Evolutionary conservation across 108 stramenopile species (phyloP), one percentile per base, ranked within the genome.

Genomic region (Aurantiochytrium sp.): DNA sequence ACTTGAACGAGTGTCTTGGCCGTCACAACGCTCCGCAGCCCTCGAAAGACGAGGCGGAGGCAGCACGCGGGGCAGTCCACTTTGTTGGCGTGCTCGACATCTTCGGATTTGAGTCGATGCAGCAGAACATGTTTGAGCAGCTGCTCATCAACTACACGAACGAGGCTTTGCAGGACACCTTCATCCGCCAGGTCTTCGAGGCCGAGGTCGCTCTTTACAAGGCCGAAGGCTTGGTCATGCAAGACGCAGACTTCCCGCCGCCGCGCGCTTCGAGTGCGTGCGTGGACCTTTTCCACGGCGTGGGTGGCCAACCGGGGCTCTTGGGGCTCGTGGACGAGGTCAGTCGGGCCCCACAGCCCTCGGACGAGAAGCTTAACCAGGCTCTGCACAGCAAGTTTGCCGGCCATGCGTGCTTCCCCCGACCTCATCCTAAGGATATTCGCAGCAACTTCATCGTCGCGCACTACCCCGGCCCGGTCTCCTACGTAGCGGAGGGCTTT

Each of bases 161-260:
- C 69, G 89, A 89, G 69, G 86, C 55, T 12, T 36, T 89, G 10
- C 87, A 88, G 27, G 95, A 96, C 87, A 95, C 96, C 87, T 97
- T 96, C 88, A 97, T 94, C 55, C 91, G 92, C 59, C 94, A 96
- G 90, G 95, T 97, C 21, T 97, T 97, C 91, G 93, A 95, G 50
- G 91, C 93, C 54, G 97, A 96, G 68, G 34, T 53, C 12, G 31
- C 8, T 30, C 87, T 81, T 15, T 90, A 90, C 87, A 54, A 86
- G 27, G 48, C 32, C 10, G 90, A 90, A 34, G 48, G 32, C 3
- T 27, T 90, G 17, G 85, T 81, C 42, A 48, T 81, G 39, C 73
- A 50, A 22, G 89, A 31, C 6, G 53, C 59, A 52, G 86, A 86
- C 68, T 89, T 69, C 53, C 55, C 37, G 21, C 52, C 41, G 17